Evolutionary conservation across 1,284 basidiomycete genomes (phyloP).

Genomic region (Ceratobasidium theobromae): DNA sequence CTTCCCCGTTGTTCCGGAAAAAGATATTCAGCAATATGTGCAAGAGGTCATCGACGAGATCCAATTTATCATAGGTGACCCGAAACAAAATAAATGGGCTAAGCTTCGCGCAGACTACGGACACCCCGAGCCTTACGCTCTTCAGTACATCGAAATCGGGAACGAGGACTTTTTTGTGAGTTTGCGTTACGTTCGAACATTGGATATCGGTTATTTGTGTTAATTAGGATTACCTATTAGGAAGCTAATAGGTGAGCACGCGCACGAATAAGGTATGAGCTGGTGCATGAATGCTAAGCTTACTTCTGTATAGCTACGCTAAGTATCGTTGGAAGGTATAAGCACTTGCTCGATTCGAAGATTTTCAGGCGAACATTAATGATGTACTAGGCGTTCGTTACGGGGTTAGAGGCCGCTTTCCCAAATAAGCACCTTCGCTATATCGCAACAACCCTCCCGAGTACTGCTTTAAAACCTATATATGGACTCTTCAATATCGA

Average conservation of each 20-base stretch:
- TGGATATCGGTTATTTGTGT: too few species aligned
- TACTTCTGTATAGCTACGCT: constrained; percentile 42
- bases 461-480: constrained; percentile 43
- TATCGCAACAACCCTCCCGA: constrained; percentile 45
- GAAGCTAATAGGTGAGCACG: constrained; percentile 21
- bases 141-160: constrained; percentile 62
- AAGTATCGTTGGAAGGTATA: constrained; percentile 53
- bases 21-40: constrained; percentile 59
- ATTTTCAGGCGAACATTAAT: background rate
- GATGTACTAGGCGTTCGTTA: constrained; percentile 48
- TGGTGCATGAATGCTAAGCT: too few species aligned
- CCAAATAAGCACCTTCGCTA: constrained; percentile 51
- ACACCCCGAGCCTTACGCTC: constrained; percentile 58
- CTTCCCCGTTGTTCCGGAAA: constrained; percentile 54
- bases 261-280: background rate
- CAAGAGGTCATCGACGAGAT: constrained; percentile 68
- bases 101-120: constrained; percentile 63
- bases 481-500: constrained; percentile 41
- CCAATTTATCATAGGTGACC: constrained; percentile 41
- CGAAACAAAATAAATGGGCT: constrained; percentile 49
- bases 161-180: constrained; percentile 38
- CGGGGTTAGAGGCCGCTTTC: constrained; percentile 57
- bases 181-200: background rate
- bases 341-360: background rate
- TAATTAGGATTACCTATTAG: constrained; percentile 36